Base-by-base conservation (phyloP, 208 protist genomes). In the Vickermania spadyakhi region DNA sequence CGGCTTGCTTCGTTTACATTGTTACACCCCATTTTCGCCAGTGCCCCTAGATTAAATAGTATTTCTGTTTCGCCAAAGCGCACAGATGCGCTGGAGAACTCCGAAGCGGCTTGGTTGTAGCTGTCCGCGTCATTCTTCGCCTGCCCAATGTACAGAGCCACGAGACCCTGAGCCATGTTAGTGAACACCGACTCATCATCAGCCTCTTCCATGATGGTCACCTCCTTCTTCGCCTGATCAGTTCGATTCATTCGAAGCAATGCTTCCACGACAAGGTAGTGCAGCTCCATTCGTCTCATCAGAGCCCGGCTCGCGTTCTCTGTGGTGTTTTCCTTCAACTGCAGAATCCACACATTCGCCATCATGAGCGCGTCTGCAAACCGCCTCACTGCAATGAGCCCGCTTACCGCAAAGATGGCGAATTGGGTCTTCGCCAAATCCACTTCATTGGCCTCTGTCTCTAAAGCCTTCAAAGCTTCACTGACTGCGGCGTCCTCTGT, bases 121-220 rank as follows among this genome's bases (percentile, higher is more conserved):
- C 53, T 68, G 18, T 78, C 69, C 18, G 60, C 74, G 58, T 81
- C 66, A 21, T 45, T 22, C 18, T 56, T 49, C 7, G 62, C 58
- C 18, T 72, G 62, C 1, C 73, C 92, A 31, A 81, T 68, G 45
- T 83, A 67, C 7, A 97, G 58, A 23, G 60, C 51, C 3, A 91
- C 79, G 27, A 81, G 66, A 36, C 88, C 89, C 1, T 59, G 60
- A 49, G 69, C 73, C 18, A 97, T 60, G n/a, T 91, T 61, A 11
- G 88, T 86, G 7, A 91, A 27, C 5, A 86, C 62, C 1, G 86
- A 75, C 60, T 96, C 90, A 26, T 94, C 81, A 66, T 96, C 83
- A 22, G 81, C n/a, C 51, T 81, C 60, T 58, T 88, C 75, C 89
- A 97, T 96, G 18, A 25, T 56, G 41, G 77, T 70, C 21, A 93